Evolutionary conservation across 2,329 filamentous ascomycete genomes (phyloP).

Genomic region (Calonectria pseudoreteaudii): DNA sequence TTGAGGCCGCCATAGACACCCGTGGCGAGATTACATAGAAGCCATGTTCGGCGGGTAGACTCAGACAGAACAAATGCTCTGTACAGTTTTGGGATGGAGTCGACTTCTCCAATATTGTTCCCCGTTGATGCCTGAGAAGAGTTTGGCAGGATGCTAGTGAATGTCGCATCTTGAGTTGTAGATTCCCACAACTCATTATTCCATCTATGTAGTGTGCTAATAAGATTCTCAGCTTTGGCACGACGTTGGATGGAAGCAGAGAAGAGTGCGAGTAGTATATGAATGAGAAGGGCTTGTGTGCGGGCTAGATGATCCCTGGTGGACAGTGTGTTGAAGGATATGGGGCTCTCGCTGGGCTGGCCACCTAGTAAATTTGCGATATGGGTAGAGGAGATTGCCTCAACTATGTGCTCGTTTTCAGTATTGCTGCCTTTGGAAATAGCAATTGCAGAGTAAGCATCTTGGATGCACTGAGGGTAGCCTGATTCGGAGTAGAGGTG

Average conservation of each 20-base stretch:
- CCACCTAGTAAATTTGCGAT: neutral
- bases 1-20: neutral
- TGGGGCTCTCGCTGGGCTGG: neutral
- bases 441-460: neutral
- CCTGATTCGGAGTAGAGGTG: neutral
- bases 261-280: neutral
- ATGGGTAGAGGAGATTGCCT: neutral
- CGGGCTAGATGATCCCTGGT: neutral
- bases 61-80: neutral
- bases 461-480: neutral
- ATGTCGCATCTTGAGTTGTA: neutral
- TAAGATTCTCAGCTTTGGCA: neutral
- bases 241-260: neutral
- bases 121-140: neutral
- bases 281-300: neutral
- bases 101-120: neutral
- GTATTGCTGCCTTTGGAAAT: neutral
- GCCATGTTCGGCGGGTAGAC: neutral
- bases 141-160: too few relatives aligned
- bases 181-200: neutral
- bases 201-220: neutral
- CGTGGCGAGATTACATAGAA: neutral
- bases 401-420: neutral
- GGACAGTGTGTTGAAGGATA: neutral
- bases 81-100: neutral